phyloP scores from a whole-genome alignment of 352 stramenopile genomes.

The Peronospora farinosa region DNA sequence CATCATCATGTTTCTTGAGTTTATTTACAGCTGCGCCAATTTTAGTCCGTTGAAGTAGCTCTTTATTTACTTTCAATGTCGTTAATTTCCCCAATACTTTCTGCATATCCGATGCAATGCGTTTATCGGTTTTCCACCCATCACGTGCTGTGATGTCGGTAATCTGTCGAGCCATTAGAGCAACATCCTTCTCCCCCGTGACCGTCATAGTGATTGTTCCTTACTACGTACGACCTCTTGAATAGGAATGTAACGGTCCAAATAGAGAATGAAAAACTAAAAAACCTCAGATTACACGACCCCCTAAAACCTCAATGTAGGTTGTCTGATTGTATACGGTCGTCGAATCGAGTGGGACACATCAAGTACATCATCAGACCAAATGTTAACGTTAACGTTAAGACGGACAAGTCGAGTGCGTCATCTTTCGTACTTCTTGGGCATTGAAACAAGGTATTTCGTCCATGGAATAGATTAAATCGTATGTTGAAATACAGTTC shows the following conservation, averaged over 20 bases:
- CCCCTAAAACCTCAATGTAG: too few relatives aligned
- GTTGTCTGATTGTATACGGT: too few relatives aligned
- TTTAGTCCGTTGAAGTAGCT: slow-evolving; percentile 65
- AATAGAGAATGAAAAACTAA: too few relatives aligned
- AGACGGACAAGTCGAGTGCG: slow-evolving; percentile 5
- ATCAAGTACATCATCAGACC: neutral
- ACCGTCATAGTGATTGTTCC: slow-evolving; percentile 5
- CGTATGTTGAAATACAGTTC: too few relatives aligned
- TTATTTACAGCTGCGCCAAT: slow-evolving; percentile 81
- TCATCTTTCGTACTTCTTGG: slow-evolving; percentile 75
- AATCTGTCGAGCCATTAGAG: slow-evolving; percentile 67
- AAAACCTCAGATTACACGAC: too few relatives aligned
- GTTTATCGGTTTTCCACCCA: slow-evolving; percentile 56
- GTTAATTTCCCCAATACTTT: slow-evolving; percentile 65
- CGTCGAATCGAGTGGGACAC: neutral
- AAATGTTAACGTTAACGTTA: neutral
- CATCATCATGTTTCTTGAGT: slow-evolving; percentile 80
- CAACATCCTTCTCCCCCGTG: slow-evolving; percentile 49
- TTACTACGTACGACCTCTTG: too few relatives aligned
- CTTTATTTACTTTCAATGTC: slow-evolving; percentile 69
- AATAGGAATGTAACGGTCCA: too few relatives aligned
- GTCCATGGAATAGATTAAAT: too few relatives aligned
- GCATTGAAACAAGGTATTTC: slow-evolving; percentile 88
- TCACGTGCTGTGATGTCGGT: slow-evolving; percentile 51
- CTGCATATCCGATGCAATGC: slow-evolving; percentile 57